Evolutionary conservation across 495 filamentous ascomycete species (phyloP), one percentile per base, ranked within the genome.

Genomic region (Hyaloscypha variabilis): DNA sequence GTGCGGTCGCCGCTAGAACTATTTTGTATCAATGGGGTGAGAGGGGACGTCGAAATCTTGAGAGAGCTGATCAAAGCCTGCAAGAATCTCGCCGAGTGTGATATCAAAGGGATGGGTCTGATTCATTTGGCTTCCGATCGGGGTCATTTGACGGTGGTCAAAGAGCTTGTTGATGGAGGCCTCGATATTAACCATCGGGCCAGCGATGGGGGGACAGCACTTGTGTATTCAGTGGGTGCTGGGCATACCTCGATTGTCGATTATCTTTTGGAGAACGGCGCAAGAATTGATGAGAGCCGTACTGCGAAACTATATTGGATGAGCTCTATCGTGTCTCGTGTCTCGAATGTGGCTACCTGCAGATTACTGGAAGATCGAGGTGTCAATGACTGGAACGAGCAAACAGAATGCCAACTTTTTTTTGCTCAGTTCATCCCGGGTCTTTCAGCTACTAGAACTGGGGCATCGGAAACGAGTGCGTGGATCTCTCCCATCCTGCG

Each of bases 11-110:
- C 55, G 1, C 34, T 58, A 28, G 55, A 58, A 58, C 8, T 34
- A 6, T 58, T 58, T 21, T 58, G 26, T 34, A 58, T 58, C 19
- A 13, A 31, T 31, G 55, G 55, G 13, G 55, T 19, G 30, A 58
- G 55, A n/a, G n/a, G n/a, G n/a, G 29, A 58, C 23, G 25, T 58
- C 1, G 55, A n/a, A n/a, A 21, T 58, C 10, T 19, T 58, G n/a
- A 58, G 55, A 28, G 34, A 34, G 14, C 26, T 58, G 5, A 31
- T 58, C 30, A 21, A 21, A 11, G 25, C 51, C 11, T 24, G 21
- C 51, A 54, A 54, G 51, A 25, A 54, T 25, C 0, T 54, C n/a
- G 8, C n/a, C 25, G 51, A 54, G 19, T 17, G 25, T 28, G 51
- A 54, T 25, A 8, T 25, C 51, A 17, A 54, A 8, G 51, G 51